Percentiles rank a stretch among this genome's conserved stretches.
Conservation (phyloP, 257 asterid species). For the Solanum pinnatisectum region DNA sequence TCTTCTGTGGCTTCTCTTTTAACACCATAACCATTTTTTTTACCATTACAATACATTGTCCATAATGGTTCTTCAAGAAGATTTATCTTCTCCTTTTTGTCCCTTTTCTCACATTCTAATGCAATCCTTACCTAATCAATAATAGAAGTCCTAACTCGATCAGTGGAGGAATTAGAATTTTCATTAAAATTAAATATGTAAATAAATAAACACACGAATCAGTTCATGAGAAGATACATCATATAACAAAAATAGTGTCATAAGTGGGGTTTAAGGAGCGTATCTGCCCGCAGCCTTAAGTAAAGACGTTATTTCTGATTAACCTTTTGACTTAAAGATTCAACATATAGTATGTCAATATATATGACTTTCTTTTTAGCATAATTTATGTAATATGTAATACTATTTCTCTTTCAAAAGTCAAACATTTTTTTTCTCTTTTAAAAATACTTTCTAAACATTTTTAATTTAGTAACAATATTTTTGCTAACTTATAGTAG, state of each 20-base stretch:
- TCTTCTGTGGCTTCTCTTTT: conserved; percentile 62
- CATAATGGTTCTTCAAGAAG: conserved; percentile 69
- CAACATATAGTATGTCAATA: neutral
- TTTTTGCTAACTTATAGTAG: neutral
- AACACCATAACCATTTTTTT: conserved; percentile 59
- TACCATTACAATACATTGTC: conserved; percentile 82
- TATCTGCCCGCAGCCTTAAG: too few species aligned
- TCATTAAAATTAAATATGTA: neutral
- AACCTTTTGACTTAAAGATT: neutral
- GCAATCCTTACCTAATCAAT: conserved; percentile 14
- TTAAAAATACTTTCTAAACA: neutral
- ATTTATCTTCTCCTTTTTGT: conserved; percentile 19
- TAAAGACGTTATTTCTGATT: neutral
- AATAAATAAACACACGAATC: neutral
- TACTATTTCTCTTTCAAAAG: neutral
- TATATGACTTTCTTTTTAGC: neutral
- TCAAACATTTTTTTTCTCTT: neutral
- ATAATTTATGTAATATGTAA: neutral
- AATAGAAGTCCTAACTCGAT: neutral
- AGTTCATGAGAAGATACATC: neutral
- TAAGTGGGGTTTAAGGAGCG: neutral
- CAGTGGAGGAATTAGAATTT: neutral
- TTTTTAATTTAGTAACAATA: neutral
- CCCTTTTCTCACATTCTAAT: conserved; percentile 33
- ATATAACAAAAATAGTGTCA: neutral